These are phyloP conservation scores for Aspergillus cejpii DNA, from an alignment of 2,329 filamentous ascomycete genomes.

Conservation along the genomic window DNA sequence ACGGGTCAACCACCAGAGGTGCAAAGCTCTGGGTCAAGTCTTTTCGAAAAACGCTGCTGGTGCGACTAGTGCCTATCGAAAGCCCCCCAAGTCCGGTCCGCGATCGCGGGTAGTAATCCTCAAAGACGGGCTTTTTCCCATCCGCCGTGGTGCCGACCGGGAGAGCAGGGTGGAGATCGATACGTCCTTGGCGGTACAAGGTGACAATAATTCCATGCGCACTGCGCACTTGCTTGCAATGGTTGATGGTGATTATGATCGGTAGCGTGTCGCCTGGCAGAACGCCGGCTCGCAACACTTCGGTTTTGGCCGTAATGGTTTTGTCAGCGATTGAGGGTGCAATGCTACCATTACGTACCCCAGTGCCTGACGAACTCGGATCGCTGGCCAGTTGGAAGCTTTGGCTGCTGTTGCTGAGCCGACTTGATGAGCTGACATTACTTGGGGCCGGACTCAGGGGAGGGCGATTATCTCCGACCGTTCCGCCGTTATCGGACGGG, in stretches of 20 bases:
- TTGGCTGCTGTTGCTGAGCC: conserved; percentile 57
- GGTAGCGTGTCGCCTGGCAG: conserved; percentile 77
- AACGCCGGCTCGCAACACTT: conserved; percentile 74
- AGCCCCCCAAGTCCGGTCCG: conserved; percentile 79
- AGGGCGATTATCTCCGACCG: conserved; percentile 32
- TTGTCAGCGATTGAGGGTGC: conserved; percentile 57
- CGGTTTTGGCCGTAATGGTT: conserved; percentile 79
- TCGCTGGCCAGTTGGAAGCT: conserved; percentile 49
- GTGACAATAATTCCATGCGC: conserved; percentile 90
- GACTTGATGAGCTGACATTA: conserved; percentile 65
- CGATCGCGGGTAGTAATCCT: conserved; percentile 81
- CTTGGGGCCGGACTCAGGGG: conserved; percentile 52
- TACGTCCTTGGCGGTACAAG: conserved; percentile 80
- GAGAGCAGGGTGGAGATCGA: conserved; percentile 67
- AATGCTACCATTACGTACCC: conserved; percentile 44
- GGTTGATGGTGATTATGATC: conserved; percentile 73
- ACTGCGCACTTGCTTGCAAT: conserved; percentile 84
- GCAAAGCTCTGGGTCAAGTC: conserved; percentile 84
- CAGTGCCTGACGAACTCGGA: conserved; percentile 37
- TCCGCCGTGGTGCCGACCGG: conserved; percentile 56
- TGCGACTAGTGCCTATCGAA: conserved; percentile 76
- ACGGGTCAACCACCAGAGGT: conserved; percentile 80
- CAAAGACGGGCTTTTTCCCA: conserved; percentile 63
- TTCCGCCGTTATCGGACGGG: conserved; percentile 33
- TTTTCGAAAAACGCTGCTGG: conserved; percentile 89